Conservation (phyloP, 306 rosid species). For the Medicago lupulina region DNA sequence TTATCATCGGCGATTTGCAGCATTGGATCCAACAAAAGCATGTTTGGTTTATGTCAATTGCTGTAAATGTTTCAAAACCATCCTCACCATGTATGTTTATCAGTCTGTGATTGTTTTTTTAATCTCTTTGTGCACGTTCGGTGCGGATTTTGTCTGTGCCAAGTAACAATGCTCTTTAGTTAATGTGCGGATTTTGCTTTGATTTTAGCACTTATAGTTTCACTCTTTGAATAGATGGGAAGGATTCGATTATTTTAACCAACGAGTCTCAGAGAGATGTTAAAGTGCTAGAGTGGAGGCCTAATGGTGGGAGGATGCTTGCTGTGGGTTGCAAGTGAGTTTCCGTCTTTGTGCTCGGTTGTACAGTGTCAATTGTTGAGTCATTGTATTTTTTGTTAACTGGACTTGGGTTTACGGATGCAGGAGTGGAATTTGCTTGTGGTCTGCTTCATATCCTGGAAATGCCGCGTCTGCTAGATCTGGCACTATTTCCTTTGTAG, state of each 20-base stretch:
- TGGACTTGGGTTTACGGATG: slow-evolving; percentile 35
- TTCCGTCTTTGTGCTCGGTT: slow-evolving; percentile 40
- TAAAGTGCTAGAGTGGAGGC: slow-evolving; percentile 91
- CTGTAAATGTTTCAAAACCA: neutral
- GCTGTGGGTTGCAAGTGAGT: slow-evolving; percentile 92
- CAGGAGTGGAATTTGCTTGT: slow-evolving; percentile 82
- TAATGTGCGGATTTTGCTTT: neutral
- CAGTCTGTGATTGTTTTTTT: neutral
- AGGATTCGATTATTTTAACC: slow-evolving; percentile 75
- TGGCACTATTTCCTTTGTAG: slow-evolving; percentile 73
- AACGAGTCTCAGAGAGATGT: slow-evolving; percentile 79
- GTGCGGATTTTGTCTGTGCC: neutral
- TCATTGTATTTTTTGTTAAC: slow-evolving; percentile 29
- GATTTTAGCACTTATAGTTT: slow-evolving; percentile 13
- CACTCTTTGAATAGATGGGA: slow-evolving; percentile 67
- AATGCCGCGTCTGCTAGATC: slow-evolving; percentile 84
- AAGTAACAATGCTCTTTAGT: neutral
- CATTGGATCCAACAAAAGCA: neutral
- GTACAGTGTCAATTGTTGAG: neutral
- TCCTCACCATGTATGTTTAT: neutral
- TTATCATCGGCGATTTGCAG: too few species aligned
- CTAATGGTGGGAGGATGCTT: slow-evolving; percentile 79
- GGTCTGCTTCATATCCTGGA: slow-evolving; percentile 97
- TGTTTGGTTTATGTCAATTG: neutral
- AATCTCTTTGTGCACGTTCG: too few species aligned